Evolutionary conservation across 2,329 filamentous ascomycete genomes (phyloP).

Genomic region (Emericellopsis atlantica): DNA sequence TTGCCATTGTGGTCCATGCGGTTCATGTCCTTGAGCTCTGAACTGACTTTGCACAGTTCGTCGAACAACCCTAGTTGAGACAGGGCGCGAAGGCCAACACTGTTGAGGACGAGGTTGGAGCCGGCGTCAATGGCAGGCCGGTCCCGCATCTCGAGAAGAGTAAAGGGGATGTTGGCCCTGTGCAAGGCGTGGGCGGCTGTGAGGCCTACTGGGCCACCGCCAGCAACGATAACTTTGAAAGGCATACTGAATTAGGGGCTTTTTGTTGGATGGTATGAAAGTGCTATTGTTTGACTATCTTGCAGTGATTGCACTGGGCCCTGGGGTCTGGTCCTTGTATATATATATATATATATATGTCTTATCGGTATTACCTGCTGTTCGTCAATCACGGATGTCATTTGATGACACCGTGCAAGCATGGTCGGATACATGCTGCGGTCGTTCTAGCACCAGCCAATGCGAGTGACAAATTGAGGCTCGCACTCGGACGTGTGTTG

Average conservation of each 20-base stretch:
- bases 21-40: slow-evolving; percentile 8
- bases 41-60: slow-evolving; percentile 8
- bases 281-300: too few relatives aligned
- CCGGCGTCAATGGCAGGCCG: slow-evolving; percentile 14
- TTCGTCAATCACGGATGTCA: too few relatives aligned
- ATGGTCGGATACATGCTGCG: too few relatives aligned
- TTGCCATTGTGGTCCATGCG: slow-evolving; percentile 13
- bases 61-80: slow-evolving; percentile 17
- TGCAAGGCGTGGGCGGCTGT: slow-evolving; percentile 12
- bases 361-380: too few relatives aligned
- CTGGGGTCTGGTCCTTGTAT: too few relatives aligned
- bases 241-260: not conserved
- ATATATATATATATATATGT: too few relatives aligned
- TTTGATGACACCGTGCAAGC: too few relatives aligned
- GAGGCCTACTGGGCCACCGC: slow-evolving; percentile 7
- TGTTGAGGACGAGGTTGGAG: slow-evolving; percentile 17
- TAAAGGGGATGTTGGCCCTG: slow-evolving; percentile 20
- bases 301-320: too few relatives aligned
- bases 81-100: slow-evolving; percentile 14
- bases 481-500: too few relatives aligned
- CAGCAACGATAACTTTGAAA: slow-evolving; percentile 9
- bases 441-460: too few relatives aligned
- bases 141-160: slow-evolving; percentile 20
- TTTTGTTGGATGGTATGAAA: not conserved
- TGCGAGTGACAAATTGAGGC: too few relatives aligned